A percentile compares a stretch with the other conserved stretches of the same genome.
These are phyloP conservation scores for Musa balbisiana DNA, from an alignment of 202 grass and related monocot genomes.

Conservation along the genomic window DNA sequence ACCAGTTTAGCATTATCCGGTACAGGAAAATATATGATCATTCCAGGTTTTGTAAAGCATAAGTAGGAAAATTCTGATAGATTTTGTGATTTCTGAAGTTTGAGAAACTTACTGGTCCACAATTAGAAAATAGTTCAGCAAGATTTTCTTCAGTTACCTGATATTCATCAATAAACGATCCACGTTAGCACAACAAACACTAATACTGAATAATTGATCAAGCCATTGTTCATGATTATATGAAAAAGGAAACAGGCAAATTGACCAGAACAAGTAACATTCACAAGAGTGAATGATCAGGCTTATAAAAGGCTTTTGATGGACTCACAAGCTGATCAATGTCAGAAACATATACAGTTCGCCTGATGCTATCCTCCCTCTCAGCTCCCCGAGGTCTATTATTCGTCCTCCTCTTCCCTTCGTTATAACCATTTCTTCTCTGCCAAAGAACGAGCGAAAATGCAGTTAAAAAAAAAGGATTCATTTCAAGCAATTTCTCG, in stretches of 20 bases:
- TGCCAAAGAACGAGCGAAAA: constrained; percentile 20
- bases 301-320: neutral
- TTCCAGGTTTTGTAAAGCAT: too few species aligned
- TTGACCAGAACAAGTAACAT: neutral
- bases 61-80: neutral
- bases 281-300: neutral
- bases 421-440: constrained; percentile 48
- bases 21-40: too few species aligned
- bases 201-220: neutral
- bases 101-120: constrained; percentile 67
- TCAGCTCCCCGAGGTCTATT: constrained; percentile 49
- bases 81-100: constrained; percentile 13
- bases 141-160: constrained; percentile 97
- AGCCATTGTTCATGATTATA: neutral
- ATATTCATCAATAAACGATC: neutral
- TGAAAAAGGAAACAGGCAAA: too few species aligned
- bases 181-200: too few species aligned
- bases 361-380: constrained; percentile 73
- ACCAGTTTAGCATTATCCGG: too few species aligned
- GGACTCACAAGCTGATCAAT: constrained; percentile 15
- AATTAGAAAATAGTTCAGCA: constrained; percentile 80
- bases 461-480: too few species aligned
- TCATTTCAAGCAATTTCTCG: too few species aligned
- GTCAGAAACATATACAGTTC: constrained; percentile 90
- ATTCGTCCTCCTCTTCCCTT: constrained; percentile 43